These are phyloP conservation scores for Penicillium pulvis DNA, from an alignment of 495 filamentous ascomycete species.

Conservation along the genomic window DNA sequence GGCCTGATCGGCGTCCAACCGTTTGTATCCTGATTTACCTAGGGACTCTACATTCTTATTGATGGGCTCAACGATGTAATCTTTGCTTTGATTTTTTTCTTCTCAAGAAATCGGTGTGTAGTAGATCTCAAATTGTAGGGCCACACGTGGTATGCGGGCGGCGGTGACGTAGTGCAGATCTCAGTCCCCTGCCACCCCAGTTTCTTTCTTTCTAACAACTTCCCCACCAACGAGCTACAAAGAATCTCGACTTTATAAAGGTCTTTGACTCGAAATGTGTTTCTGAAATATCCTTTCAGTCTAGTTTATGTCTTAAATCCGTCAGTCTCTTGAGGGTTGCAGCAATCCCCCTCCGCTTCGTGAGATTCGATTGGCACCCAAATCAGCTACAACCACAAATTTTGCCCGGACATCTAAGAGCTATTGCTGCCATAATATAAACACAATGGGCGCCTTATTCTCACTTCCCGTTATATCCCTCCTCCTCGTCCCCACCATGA, in stretches of 20 bases:
- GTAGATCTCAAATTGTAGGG: neutral
- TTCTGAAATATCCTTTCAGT: neutral
- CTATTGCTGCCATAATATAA: neutral
- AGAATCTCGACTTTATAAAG: neutral
- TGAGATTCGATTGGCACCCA: constrained; percentile 1
- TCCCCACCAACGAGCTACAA: neutral
- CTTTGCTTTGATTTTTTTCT: neutral
- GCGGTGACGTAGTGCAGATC: constrained; percentile 23
- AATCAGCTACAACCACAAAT: neutral
- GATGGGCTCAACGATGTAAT: neutral
- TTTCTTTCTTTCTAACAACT: constrained; percentile 7
- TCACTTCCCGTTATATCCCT: constrained; percentile 70
- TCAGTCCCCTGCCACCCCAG: constrained; percentile 9
- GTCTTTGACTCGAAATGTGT: constrained; percentile 1
- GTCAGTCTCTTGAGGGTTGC: neutral
- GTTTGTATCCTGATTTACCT: constrained; percentile 5
- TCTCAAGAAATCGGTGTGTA: neutral
- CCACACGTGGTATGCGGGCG: constrained; percentile 21
- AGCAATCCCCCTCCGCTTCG: neutral
- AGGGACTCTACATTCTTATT: constrained; percentile 8
- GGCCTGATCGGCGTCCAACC: constrained; percentile 10
- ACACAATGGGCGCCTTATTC: constrained; percentile 61
- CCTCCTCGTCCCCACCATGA: constrained; percentile 58
- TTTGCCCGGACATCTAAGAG: neutral
- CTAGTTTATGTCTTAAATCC: neutral